phyloP scores from a whole-genome alignment of 441 rosid species.

The Erysimum cheiri region DNA sequence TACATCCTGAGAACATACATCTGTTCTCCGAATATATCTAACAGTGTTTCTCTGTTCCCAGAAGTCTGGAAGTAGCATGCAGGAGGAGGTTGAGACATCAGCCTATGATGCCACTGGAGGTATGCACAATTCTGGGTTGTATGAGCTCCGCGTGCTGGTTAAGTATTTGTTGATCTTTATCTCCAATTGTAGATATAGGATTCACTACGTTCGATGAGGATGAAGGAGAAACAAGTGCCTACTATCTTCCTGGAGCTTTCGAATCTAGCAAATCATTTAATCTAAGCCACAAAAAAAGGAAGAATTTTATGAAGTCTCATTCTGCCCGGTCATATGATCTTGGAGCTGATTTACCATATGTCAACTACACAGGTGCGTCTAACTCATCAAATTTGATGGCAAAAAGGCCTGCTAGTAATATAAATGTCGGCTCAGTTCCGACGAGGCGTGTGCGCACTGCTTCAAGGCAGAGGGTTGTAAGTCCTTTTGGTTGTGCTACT shows the following conservation, averaged over 20 bases:
- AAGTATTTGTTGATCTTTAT: slow-evolving; percentile 44
- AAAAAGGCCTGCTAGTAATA: slow-evolving; percentile 74
- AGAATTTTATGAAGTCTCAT: slow-evolving; percentile 57
- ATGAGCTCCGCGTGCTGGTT: slow-evolving; percentile 35
- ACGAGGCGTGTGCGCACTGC: slow-evolving; percentile 95
- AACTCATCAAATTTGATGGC: slow-evolving; percentile 62
- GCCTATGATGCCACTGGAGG: slow-evolving; percentile 78
- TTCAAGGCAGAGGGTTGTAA: slow-evolving; percentile 78
- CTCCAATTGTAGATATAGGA: slow-evolving; percentile 59
- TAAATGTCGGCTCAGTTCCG: slow-evolving; percentile 73
- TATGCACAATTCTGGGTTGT: slow-evolving; percentile 43
- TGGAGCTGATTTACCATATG: slow-evolving; percentile 67
- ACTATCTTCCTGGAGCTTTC: slow-evolving; percentile 70
- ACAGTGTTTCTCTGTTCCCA: slow-evolving; percentile 44
- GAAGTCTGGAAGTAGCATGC: slow-evolving; percentile 80
- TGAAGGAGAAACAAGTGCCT: slow-evolving; percentile 86
- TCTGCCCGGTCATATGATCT: slow-evolving; percentile 70
- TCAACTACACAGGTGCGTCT: slow-evolving; percentile 52
- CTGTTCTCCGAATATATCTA: slow-evolving; percentile 26
- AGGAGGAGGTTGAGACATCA: slow-evolving; percentile 91
- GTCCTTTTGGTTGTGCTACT: slow-evolving; percentile 70
- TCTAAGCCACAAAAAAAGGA: slow-evolving; percentile 68
- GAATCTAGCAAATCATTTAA: slow-evolving; percentile 66
- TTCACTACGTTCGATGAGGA: slow-evolving; percentile 76
- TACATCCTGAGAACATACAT: slow-evolving; percentile 29